Evolutionary conservation across 192 early-diverging fungal species (phyloP).

Genomic region (Bifiguratus adelaidae): DNA sequence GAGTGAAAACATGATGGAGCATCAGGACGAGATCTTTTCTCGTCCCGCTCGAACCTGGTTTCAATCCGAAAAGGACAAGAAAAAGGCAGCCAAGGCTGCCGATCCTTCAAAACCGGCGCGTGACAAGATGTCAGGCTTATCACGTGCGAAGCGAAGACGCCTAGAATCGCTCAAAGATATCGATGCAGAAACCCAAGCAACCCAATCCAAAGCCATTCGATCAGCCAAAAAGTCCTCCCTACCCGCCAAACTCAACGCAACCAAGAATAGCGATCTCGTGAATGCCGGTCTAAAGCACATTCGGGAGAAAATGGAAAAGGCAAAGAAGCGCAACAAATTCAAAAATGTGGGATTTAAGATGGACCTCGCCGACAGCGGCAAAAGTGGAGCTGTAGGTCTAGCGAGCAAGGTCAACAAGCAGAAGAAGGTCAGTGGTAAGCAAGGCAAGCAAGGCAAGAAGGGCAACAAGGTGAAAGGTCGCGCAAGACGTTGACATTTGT

Average conservation of each 20-base stretch:
- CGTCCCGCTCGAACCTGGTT: constrained; percentile 95
- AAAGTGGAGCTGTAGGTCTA: constrained; percentile 21
- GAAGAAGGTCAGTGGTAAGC: constrained; percentile 20
- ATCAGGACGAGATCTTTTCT: constrained; percentile 78
- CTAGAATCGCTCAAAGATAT: constrained; percentile 28
- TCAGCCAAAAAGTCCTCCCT: constrained; percentile 34
- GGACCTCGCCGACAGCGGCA: constrained; percentile 28
- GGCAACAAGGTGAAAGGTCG: constrained; percentile 11
- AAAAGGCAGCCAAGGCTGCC: constrained; percentile 39
- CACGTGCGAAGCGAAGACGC: constrained; percentile 30
- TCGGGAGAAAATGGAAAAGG: constrained; percentile 1
- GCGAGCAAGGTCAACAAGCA: constrained; percentile 21
- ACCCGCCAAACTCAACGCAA: constrained; percentile 20
- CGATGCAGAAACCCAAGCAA: constrained; percentile 25
- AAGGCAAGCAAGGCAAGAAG: constrained; percentile 20
- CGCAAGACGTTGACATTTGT: no score
- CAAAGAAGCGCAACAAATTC: constrained; percentile 24
- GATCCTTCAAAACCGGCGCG: constrained; percentile 19
- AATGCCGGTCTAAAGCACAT: constrained; percentile 9
- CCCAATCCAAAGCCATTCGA: constrained; percentile 25
- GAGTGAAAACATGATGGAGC: constrained; percentile 72
- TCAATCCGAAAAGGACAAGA: constrained; percentile 70
- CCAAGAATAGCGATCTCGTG: constrained; percentile 5
- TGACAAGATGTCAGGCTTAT: constrained; percentile 36
- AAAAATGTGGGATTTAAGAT: constrained; percentile 26